A percentile compares a stretch with the other conserved stretches of the same genome.
These are phyloP conservation scores for Wickerhamomyces canadensis DNA, from an alignment of 805 yeast species.

Conservation along the genomic window DNA sequence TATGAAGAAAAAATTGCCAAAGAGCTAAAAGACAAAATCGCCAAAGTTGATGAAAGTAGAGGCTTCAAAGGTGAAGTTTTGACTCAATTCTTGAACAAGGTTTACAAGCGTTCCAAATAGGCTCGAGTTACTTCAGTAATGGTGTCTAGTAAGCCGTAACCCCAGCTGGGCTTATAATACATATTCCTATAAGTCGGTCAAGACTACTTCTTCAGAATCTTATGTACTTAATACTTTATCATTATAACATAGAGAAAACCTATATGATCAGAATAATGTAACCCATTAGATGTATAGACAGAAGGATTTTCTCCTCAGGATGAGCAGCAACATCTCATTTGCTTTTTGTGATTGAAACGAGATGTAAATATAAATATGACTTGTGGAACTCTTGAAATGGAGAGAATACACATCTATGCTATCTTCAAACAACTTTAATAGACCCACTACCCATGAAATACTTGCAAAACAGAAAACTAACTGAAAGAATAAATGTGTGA, in stretches of 20 bases:
- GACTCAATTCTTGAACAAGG: slow-evolving; percentile 77
- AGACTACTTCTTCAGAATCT: neutral
- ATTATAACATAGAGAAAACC: neutral
- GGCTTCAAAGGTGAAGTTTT: slow-evolving; percentile 92
- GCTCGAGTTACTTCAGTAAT: too few species aligned
- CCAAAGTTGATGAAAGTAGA: slow-evolving; percentile 76
- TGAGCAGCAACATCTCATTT: too few species aligned
- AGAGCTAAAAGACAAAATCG: slow-evolving; percentile 59
- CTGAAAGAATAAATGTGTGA: too few species aligned
- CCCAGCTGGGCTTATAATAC: too few species aligned
- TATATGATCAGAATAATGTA: too few species aligned
- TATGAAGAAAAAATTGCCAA: slow-evolving; percentile 79
- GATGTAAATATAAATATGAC: slow-evolving; percentile 1
- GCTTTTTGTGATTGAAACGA: too few species aligned
- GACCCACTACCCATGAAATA: too few species aligned
- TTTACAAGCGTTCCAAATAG: slow-evolving; percentile 89
- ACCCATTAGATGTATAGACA: neutral
- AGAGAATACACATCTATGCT: neutral
- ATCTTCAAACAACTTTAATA: neutral
- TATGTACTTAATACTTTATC: neutral
- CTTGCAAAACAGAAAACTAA: too few species aligned
- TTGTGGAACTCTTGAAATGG: neutral
- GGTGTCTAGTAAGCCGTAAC: too few species aligned
- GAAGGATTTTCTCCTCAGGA: neutral
- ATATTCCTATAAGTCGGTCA: too few species aligned